phyloP scores from a whole-genome alignment of 257 asterid genomes.

The Catharanthus roseus region DNA sequence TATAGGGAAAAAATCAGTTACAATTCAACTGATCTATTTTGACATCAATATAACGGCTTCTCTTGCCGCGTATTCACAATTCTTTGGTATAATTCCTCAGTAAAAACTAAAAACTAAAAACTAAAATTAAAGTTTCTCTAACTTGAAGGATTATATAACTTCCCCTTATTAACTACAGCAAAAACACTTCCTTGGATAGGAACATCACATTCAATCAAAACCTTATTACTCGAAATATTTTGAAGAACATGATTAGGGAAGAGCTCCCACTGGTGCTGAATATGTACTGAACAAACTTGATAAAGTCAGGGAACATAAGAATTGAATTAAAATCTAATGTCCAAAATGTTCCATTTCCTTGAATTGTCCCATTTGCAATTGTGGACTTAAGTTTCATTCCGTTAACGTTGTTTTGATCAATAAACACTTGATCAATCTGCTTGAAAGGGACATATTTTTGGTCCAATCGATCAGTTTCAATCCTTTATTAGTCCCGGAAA shows the following conservation, averaged over 20 bases:
- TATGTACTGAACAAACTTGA: conserved; percentile 57
- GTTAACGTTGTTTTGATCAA: conserved; percentile 49
- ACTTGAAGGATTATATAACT: neutral
- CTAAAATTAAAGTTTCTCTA: too few species aligned
- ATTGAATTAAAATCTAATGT: conserved; percentile 50
- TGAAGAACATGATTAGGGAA: conserved; percentile 58
- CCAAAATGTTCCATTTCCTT: conserved; percentile 61
- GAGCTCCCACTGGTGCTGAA: conserved; percentile 30
- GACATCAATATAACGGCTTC: too few species aligned
- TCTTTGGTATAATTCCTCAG: too few species aligned
- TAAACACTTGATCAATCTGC: conserved; percentile 50
- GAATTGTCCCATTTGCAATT: conserved; percentile 39
- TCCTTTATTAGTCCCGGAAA: conserved; percentile 58
- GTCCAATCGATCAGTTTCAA: conserved; percentile 58
- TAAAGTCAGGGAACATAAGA: conserved; percentile 56
- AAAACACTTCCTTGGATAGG: conserved; percentile 50
- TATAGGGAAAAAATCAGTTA: too few species aligned
- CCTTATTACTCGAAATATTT: conserved; percentile 43
- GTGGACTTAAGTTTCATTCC: conserved; percentile 76
- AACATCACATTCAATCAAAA: conserved; percentile 45
- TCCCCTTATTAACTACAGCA: conserved; percentile 62
- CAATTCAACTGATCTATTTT: too few species aligned
- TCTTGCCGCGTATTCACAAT: too few species aligned
- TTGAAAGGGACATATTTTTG: conserved; percentile 35
- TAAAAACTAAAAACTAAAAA: too few species aligned